Percentiles rank a stretch among this genome's conserved stretches.
phyloP scores from a whole-genome alignment of 1,139 yeast species.

The Hyphopichia buzzinii region DNA sequence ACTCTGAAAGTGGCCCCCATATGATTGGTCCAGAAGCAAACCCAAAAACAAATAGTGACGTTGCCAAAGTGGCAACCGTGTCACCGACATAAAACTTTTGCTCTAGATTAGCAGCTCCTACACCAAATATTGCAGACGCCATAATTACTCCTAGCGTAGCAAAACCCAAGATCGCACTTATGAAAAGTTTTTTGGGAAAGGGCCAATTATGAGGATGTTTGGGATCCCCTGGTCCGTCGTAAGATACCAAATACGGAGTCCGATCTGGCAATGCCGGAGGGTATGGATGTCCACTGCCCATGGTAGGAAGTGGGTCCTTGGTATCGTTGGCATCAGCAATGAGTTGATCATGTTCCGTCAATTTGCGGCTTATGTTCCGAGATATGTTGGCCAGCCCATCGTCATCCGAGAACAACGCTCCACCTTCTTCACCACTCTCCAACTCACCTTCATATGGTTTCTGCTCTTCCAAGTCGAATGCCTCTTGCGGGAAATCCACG shows the following conservation, averaged over 20 bases:
- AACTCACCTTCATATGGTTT: too few relatives aligned
- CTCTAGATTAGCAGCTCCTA: constrained; percentile 22
- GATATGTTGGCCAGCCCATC: constrained; percentile 26
- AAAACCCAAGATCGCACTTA: constrained; percentile 28
- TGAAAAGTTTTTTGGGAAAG: constrained; percentile 23
- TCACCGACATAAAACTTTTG: constrained; percentile 31
- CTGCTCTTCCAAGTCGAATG: too few relatives aligned
- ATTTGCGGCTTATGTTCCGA: constrained; percentile 25
- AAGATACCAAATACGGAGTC: constrained; percentile 36
- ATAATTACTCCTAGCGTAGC: constrained; percentile 45
- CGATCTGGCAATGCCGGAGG: constrained; percentile 37
- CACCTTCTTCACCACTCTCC: too few relatives aligned
- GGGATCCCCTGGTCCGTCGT: constrained; percentile 53
- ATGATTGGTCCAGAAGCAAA: constrained; percentile 45
- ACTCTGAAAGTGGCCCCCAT: constrained; percentile 44
- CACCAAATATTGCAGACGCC: constrained; percentile 45
- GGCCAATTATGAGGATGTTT: constrained; percentile 49
- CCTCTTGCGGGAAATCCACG: too few relatives aligned
- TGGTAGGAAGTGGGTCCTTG: constrained; percentile 32
- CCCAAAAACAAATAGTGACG: constrained; percentile 43
- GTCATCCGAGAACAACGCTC: constrained; percentile 19
- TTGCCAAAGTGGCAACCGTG: constrained; percentile 36
- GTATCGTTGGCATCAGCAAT: constrained; percentile 23
- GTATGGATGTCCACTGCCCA: constrained; percentile 39
- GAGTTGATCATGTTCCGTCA: constrained; percentile 33